phyloP scores from a whole-genome alignment of 345 rosid genomes.

The Citrus hindsii region DNA sequence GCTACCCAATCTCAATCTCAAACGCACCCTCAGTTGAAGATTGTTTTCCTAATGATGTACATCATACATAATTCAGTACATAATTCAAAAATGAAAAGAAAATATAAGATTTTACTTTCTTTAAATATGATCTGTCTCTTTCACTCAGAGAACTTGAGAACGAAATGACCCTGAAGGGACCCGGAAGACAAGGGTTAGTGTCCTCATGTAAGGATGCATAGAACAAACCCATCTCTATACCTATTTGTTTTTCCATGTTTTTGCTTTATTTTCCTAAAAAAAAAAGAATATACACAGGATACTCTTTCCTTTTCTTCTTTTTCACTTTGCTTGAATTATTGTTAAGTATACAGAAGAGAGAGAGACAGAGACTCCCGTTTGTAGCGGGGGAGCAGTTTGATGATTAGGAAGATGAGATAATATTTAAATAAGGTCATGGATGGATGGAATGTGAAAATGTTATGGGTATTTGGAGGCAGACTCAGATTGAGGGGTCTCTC shows the following conservation, averaged over 20 bases:
- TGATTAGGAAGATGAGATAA: slow-evolving; percentile 35
- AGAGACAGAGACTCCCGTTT: slow-evolving; percentile 26
- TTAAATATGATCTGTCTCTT: slow-evolving; percentile 20
- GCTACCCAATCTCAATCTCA: rapidly evolving
- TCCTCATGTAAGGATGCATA: slow-evolving; percentile 38
- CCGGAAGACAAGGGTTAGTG: slow-evolving; percentile 49
- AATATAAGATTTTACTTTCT: background rate
- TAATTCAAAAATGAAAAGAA: background rate
- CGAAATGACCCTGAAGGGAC: slow-evolving; percentile 11
- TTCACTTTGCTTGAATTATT: slow-evolving; percentile 32
- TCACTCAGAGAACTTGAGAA: background rate
- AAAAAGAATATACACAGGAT: background rate
- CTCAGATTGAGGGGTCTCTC: slow-evolving; percentile 18
- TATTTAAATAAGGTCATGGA: slow-evolving; percentile 14
- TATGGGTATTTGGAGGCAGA: slow-evolving; percentile 53
- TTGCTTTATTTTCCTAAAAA: background rate
- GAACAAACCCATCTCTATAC: slow-evolving; percentile 12
- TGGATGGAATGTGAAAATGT: slow-evolving; percentile 60
- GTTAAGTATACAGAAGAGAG: slow-evolving; percentile 12
- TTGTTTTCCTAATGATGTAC: too few species aligned
- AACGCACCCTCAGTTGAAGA: too few species aligned
- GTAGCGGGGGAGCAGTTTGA: slow-evolving; percentile 47
- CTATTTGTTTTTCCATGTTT: background rate
- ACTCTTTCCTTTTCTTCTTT: background rate
- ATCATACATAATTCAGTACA: background rate